These are phyloP conservation scores for Cordia subcordata DNA, from an alignment of 257 asterid species.

Conservation along the genomic window DNA sequence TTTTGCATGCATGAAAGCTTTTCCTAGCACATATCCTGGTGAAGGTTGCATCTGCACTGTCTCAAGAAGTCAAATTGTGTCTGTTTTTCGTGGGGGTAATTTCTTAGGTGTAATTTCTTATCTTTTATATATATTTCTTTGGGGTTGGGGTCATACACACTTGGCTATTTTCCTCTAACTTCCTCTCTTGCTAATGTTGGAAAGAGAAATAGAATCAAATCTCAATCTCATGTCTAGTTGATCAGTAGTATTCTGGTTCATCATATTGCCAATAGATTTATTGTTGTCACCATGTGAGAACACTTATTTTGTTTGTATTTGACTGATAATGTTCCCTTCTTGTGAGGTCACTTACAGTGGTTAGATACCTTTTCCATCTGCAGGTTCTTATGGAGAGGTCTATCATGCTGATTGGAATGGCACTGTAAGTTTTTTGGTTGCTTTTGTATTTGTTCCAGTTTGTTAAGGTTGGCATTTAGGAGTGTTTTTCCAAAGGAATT, in stretches of 20 bases:
- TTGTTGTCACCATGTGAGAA: neutral
- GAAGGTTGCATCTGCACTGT: too few relatives aligned
- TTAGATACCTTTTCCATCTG: conserved; percentile 13
- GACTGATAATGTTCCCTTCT: neutral
- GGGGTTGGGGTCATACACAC: too few relatives aligned
- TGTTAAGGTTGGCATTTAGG: neutral
- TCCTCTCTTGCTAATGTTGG: too few relatives aligned
- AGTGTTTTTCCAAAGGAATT: neutral
- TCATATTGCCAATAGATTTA: neutral
- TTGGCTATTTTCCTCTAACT: too few relatives aligned
- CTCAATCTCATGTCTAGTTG: neutral
- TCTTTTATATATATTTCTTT: too few relatives aligned
- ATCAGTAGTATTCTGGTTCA: neutral
- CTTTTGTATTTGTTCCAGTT: too few relatives aligned
- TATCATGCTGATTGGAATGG: conserved; percentile 99
- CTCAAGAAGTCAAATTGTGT: too few relatives aligned
- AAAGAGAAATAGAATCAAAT: neutral
- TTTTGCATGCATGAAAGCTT: neutral
- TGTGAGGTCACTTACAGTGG: neutral
- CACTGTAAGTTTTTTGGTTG: conserved; percentile 59
- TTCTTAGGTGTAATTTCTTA: too few relatives aligned
- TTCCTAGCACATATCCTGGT: too few relatives aligned
- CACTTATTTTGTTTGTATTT: neutral
- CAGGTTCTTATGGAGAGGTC: conserved; percentile 99
- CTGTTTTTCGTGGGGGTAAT: too few relatives aligned